phyloP scores from a whole-genome alignment of 2,329 filamentous ascomycete genomes.

The Calonectria ilicicola region DNA sequence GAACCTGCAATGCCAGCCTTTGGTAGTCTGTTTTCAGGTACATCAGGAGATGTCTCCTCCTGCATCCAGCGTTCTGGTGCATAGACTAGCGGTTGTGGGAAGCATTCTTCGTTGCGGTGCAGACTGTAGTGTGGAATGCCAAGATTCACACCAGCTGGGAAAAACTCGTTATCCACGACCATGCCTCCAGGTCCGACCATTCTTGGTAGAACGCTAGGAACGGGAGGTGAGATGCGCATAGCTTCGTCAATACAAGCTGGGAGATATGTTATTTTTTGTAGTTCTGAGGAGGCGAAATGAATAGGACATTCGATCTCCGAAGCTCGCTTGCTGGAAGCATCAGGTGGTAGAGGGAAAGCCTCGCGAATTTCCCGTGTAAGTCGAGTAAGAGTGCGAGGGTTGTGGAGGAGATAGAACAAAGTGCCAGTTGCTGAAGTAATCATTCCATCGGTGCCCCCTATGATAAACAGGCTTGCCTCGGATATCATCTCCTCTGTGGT shows the following conservation, averaged over 20 bases:
- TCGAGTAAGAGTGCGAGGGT: slow-evolving; percentile 1
- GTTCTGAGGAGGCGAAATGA: background rate
- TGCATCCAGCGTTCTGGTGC: slow-evolving; percentile 3
- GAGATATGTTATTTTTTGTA: background rate
- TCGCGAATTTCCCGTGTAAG: slow-evolving; percentile 1
- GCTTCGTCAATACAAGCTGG: background rate
- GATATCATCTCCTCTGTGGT: slow-evolving; percentile 3
- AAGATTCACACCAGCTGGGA: background rate
- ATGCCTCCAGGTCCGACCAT: background rate
- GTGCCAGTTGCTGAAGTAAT: background rate
- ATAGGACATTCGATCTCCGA: slow-evolving; percentile 1
- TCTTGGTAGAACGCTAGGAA: background rate
- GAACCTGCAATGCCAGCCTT: background rate
- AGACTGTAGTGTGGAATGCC: slow-evolving; percentile 2
- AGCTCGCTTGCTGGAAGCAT: background rate
- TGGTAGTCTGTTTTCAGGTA: background rate
- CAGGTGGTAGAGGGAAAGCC: background rate
- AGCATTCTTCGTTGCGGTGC: slow-evolving; percentile 8
- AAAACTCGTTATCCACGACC: slow-evolving; percentile 3
- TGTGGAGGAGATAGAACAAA: background rate
- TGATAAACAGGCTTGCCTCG: background rate
- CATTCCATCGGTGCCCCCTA: slow-evolving; percentile 1
- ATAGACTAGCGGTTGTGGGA: background rate
- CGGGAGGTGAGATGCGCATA: slow-evolving; percentile 6
- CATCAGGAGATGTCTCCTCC: background rate